phyloP scores from a whole-genome alignment of 2,329 filamentous ascomycete species.

The Penicillium sp. region DNA sequence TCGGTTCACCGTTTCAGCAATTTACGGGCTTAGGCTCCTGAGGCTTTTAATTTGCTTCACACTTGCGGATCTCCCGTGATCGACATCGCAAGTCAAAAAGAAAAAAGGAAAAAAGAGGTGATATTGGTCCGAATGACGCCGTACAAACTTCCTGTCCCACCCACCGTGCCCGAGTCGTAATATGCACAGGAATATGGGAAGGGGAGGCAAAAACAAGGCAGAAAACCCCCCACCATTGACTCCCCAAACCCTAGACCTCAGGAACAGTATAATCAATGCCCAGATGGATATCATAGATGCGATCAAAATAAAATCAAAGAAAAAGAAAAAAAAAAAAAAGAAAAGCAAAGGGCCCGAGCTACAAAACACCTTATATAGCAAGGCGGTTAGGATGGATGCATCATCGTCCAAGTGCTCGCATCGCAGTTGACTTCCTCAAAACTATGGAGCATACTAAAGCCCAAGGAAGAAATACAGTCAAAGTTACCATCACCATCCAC shows the following conservation, averaged over 20 bases:
- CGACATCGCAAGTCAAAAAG: slow-evolving; percentile 6
- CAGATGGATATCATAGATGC: slow-evolving; percentile 26
- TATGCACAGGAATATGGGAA: background rate
- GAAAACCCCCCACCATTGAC: background rate
- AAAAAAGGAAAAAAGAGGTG: slow-evolving; percentile 7
- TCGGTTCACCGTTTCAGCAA: background rate
- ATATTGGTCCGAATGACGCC: slow-evolving; percentile 18
- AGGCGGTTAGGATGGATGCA: slow-evolving; percentile 39
- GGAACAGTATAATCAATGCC: slow-evolving; percentile 9
- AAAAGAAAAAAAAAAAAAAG: background rate
- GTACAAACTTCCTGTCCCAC: slow-evolving; percentile 13
- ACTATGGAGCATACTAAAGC: slow-evolving; percentile 73
- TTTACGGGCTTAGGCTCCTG: background rate
- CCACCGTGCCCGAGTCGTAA: slow-evolving; percentile 1
- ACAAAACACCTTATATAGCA: background rate
- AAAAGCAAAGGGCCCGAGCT: background rate
- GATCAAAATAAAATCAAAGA: slow-evolving; percentile 1
- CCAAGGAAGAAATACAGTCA: slow-evolving; percentile 75
- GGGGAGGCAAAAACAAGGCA: background rate
- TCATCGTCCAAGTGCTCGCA: slow-evolving; percentile 61
- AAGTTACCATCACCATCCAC: slow-evolving; percentile 70
- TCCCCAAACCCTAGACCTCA: background rate
- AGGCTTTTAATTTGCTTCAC: background rate
- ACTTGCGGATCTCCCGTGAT: slow-evolving; percentile 23
- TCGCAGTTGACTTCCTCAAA: slow-evolving; percentile 80